phyloP scores from a whole-genome alignment of 805 yeast species.

The Candida pseudofarinosa region DNA sequence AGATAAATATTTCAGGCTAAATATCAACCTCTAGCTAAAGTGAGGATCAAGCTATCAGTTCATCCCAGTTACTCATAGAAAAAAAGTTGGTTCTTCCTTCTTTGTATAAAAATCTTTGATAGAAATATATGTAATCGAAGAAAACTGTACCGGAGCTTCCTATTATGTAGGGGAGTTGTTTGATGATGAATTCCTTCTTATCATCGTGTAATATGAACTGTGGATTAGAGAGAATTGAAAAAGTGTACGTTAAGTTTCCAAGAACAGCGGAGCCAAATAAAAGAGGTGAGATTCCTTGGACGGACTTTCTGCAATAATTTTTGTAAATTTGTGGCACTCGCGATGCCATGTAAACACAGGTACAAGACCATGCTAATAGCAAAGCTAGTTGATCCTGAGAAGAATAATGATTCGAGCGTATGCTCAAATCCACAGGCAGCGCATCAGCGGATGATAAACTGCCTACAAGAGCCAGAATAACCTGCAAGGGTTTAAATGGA shows the following conservation, averaged over 20 bases:
- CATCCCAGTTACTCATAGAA: conserved; percentile 17
- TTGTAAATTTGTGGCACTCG: conserved; percentile 81
- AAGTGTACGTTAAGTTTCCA: conserved; percentile 74
- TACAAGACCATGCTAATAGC: conserved; percentile 72
- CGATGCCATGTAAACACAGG: conserved; percentile 68
- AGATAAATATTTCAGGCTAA: no score
- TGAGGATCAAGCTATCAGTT: no score
- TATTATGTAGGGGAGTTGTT: conserved; percentile 75
- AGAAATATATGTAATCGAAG: conserved; percentile 70
- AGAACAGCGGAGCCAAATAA: conserved; percentile 73
- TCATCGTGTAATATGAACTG: conserved; percentile 35
- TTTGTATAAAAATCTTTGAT: conserved; percentile 46
- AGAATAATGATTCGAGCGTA: background rate
- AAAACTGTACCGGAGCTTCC: conserved; percentile 84
- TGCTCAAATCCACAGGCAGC: conserved; percentile 5
- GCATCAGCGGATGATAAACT: conserved; percentile 9
- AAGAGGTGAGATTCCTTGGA: conserved; percentile 79
- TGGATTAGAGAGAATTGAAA: conserved; percentile 68
- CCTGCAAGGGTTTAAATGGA: background rate
- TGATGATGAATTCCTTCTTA: conserved; percentile 47
- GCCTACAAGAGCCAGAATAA: background rate
- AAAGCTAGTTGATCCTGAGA: conserved; percentile 12
- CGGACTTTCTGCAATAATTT: conserved; percentile 74
- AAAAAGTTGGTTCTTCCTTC: conserved; percentile 16
- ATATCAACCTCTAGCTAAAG: no score